These are phyloP conservation scores for Madurella fahalii DNA, from an alignment of 2,329 filamentous ascomycete species.

Conservation along the genomic window DNA sequence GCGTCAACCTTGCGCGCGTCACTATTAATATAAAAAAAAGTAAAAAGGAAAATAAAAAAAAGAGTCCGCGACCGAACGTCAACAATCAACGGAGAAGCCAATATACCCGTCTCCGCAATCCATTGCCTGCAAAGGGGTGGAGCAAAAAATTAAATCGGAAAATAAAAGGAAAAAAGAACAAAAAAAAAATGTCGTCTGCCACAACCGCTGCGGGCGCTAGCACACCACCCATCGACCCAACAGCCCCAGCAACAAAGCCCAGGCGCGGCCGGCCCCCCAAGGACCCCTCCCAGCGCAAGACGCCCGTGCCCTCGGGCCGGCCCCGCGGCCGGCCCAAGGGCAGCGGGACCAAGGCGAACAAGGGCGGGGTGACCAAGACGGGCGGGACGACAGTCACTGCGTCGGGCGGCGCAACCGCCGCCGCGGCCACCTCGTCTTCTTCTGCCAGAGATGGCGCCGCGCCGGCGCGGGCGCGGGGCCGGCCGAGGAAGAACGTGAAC, in stretches of 20 bases:
- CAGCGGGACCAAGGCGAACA: slow-evolving; percentile 12
- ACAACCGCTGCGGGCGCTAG: slow-evolving; percentile 9
- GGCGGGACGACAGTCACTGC: not conserved
- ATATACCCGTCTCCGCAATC: no score
- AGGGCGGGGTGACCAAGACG: slow-evolving; percentile 1
- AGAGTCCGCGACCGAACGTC: no score
- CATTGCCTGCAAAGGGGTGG: no score
- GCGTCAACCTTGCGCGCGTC: no score
- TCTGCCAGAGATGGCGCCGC: not conserved
- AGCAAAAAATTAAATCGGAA: no score
- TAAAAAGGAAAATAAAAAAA: no score
- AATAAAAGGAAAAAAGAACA: not conserved
- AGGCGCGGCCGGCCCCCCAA: slow-evolving; percentile 27
- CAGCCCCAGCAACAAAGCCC: slow-evolving; percentile 13
- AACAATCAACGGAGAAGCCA: no score
- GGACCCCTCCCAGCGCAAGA: slow-evolving; percentile 25
- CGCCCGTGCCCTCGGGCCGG: slow-evolving; percentile 22
- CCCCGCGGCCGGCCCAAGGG: slow-evolving; percentile 28
- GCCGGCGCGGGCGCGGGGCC: not conserved
- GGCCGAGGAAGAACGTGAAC: slow-evolving; percentile 11
- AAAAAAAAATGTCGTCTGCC: slow-evolving; percentile 20
- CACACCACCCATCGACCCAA: not conserved
- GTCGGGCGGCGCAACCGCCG: not conserved
- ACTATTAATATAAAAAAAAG: no score
- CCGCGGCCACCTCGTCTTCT: no score